These are phyloP conservation scores for Apocynum venetum DNA, from an alignment of 257 asterid species.

Conservation along the genomic window DNA sequence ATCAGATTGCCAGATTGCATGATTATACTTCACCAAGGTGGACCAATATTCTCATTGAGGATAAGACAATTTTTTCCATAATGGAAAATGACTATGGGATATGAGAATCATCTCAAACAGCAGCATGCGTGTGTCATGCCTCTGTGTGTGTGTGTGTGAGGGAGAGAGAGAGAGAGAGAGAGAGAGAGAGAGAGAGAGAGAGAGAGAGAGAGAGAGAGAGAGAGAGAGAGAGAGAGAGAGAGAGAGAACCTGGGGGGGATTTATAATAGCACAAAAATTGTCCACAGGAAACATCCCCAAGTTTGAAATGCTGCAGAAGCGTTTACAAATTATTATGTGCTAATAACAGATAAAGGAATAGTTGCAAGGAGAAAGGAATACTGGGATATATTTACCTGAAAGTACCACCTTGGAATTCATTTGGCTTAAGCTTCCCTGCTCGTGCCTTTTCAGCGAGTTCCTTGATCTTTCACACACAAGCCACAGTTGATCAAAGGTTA, in stretches of 20 bases:
- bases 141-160: slow-evolving; percentile 1
- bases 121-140: not conserved
- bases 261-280: slow-evolving; percentile 89
- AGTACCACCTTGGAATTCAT: slow-evolving; percentile 98
- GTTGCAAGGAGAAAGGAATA: slow-evolving; percentile 6
- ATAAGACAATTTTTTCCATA: not conserved
- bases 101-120: not conserved
- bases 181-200: slow-evolving; percentile 28
- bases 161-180: slow-evolving; percentile 29
- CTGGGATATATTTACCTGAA: slow-evolving; percentile 59
- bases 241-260: slow-evolving; percentile 90
- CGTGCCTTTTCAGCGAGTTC: slow-evolving; percentile 99
- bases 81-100: not conserved
- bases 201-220: slow-evolving; percentile 30
- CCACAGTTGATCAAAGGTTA: not conserved
- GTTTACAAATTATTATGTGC: slow-evolving; percentile 18
- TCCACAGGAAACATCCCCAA: slow-evolving; percentile 99
- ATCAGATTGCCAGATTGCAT: slow-evolving; percentile 8
- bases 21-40: not conserved
- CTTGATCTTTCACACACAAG: slow-evolving; percentile 55
- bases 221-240: slow-evolving; percentile 27
- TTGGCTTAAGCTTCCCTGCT: slow-evolving; percentile 84
- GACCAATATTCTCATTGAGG: not conserved
- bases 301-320: slow-evolving; percentile 81
- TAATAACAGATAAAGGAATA: slow-evolving; percentile 6